phyloP scores from a whole-genome alignment of 192 early-diverging fungal species.

The Oehlia diaphana region DNA sequence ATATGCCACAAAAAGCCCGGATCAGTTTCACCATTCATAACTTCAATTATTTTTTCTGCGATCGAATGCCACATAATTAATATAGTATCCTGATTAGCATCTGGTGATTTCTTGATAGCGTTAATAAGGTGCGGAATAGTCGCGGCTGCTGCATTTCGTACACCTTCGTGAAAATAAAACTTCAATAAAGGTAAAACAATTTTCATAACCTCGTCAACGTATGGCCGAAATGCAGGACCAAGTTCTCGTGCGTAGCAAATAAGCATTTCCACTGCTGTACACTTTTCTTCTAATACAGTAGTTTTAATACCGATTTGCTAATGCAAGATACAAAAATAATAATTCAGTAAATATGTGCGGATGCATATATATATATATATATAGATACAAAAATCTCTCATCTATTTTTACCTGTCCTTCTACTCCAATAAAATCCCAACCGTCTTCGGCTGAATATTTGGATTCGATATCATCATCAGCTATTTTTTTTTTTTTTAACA shows the following conservation, averaged over 20 bases:
- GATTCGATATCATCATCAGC: constrained; percentile 76
- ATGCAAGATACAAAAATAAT: not conserved
- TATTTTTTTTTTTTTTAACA: not conserved
- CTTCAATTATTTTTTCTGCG: constrained; percentile 74
- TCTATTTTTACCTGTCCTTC: constrained; percentile 62
- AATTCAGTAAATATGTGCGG: not conserved
- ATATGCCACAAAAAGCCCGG: constrained; percentile 74
- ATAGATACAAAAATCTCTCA: not conserved
- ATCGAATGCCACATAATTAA: constrained; percentile 72
- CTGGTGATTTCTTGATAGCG: constrained; percentile 52
- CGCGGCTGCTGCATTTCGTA: constrained; percentile 83
- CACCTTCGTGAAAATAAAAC: constrained; percentile 98
- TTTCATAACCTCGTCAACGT: constrained; percentile 79
- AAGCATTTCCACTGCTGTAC: constrained; percentile 97
- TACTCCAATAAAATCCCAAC: constrained; percentile 94
- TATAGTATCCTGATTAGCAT: constrained; percentile 52
- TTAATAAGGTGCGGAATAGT: constrained; percentile 80
- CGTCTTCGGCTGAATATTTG: constrained; percentile 93
- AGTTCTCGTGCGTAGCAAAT: constrained; percentile 92
- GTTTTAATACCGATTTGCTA: constrained; percentile 93
- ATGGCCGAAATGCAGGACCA: constrained; percentile 84
- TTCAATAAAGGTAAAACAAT: constrained; percentile 87
- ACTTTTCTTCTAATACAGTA: constrained; percentile 95
- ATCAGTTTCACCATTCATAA: constrained; percentile 82
- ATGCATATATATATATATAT: too few relatives aligned